Percentiles rank a stretch among this genome's conserved stretches.
phyloP scores from a whole-genome alignment of 495 filamentous ascomycete genomes.

The Cryomyces minteri region DNA sequence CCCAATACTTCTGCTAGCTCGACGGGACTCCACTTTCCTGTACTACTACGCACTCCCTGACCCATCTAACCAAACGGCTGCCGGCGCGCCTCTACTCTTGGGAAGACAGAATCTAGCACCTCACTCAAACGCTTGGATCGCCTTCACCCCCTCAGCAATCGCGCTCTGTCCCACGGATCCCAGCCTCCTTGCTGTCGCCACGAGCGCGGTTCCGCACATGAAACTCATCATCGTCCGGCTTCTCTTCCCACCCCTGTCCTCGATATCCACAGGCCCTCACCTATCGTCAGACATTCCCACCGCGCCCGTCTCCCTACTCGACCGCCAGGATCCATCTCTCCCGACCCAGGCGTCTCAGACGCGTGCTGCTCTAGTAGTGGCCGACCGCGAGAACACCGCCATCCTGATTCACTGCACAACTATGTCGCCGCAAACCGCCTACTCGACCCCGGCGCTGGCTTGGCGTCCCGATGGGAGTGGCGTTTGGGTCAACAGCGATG shows the following conservation, averaged over 20 bases:
- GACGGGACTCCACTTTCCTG: slow-evolving; percentile 42
- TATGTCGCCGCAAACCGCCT: slow-evolving; percentile 46
- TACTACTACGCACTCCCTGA: slow-evolving; percentile 35
- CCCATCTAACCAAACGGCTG: background rate
- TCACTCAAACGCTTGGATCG: slow-evolving; percentile 42
- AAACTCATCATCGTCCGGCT: slow-evolving; percentile 46
- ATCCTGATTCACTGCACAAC: slow-evolving; percentile 41
- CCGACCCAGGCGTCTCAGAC: slow-evolving; percentile 30
- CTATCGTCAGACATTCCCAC: background rate
- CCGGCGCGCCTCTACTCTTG: slow-evolving; percentile 13
- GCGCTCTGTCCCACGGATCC: slow-evolving; percentile 36
- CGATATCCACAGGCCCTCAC: background rate
- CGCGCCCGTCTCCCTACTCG: slow-evolving; percentile 1
- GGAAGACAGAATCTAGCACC: slow-evolving; percentile 46
- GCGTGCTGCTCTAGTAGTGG: slow-evolving; percentile 26
- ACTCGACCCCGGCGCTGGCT: slow-evolving; percentile 43
- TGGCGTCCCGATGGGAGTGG: slow-evolving; percentile 49
- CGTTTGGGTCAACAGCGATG: slow-evolving; percentile 53
- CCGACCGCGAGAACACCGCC: slow-evolving; percentile 39
- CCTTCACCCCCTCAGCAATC: slow-evolving; percentile 42
- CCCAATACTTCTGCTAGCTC: slow-evolving; percentile 33
- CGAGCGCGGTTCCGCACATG: slow-evolving; percentile 43
- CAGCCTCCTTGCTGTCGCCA: slow-evolving; percentile 39
- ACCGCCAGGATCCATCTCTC: background rate
- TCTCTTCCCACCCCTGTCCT: slow-evolving; percentile 25